phyloP scores from a whole-genome alignment of 2,329 filamentous ascomycete genomes.

The Aspergillus niger region DNA sequence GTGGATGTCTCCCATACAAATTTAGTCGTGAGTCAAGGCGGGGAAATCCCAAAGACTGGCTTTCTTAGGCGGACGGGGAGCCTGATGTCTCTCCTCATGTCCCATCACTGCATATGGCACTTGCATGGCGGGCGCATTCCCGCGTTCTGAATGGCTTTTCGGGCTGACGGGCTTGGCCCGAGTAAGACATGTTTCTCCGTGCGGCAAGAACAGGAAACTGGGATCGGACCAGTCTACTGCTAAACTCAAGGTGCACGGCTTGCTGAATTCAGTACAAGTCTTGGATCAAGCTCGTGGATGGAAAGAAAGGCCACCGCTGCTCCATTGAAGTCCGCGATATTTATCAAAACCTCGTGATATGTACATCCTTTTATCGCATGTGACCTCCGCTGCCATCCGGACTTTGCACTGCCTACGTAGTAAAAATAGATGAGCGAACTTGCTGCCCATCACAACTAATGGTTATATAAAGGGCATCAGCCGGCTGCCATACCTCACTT shows the following conservation, averaged over 20 bases:
- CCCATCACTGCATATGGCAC: neutral
- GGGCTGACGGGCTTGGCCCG: neutral
- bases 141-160: neutral
- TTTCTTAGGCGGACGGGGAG: neutral
- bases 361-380: neutral
- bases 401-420: neutral
- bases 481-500: neutral
- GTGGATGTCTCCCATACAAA: no score
- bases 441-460: no score
- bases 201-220: neutral
- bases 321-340: neutral
- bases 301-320: neutral
- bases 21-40: no score
- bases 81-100: neutral
- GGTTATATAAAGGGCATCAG: neutral
- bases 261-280: no score
- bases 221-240: no score
- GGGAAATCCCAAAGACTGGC: no score
- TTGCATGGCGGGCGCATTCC: neutral
- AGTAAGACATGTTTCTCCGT: neutral
- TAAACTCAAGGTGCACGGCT: no score
- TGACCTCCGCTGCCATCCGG: neutral
- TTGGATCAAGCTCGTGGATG: neutral
- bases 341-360: no score
- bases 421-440: neutral